These are phyloP conservation scores for Sclerotinia spermophila DNA, from an alignment of 2,329 filamentous ascomycete genomes.

Conservation along the genomic window DNA sequence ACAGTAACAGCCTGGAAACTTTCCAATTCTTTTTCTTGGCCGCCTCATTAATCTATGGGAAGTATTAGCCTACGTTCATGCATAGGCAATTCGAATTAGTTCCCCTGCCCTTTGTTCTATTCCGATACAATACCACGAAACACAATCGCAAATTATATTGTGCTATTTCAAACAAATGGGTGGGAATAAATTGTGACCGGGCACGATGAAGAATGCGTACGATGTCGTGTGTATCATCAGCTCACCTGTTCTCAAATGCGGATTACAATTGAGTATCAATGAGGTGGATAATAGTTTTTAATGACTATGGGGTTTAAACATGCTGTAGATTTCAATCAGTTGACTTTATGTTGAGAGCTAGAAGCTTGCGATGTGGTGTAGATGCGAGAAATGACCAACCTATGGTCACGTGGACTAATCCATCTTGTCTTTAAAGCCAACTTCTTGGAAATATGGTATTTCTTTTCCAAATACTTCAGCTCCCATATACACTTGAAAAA, in stretches of 20 bases:
- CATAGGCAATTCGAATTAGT: too few relatives aligned
- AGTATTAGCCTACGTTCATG: too few relatives aligned
- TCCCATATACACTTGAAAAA: neutral
- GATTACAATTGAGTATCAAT: neutral
- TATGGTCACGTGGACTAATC: neutral
- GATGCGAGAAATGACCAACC: neutral
- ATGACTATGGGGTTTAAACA: neutral
- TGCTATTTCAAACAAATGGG: too few relatives aligned
- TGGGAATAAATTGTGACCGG: neutral
- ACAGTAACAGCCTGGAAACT: too few relatives aligned
- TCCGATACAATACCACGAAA: too few relatives aligned
- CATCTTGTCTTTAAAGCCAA: neutral
- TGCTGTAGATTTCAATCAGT: neutral
- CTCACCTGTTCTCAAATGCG: neutral
- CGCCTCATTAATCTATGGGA: too few relatives aligned
- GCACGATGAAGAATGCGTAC: neutral
- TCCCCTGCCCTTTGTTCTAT: too few relatives aligned
- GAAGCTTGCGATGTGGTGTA: neutral
- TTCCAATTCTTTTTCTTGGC: too few relatives aligned
- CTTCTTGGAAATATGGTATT: neutral
- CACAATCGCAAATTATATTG: too few relatives aligned
- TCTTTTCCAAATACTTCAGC: neutral
- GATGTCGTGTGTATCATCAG: neutral
- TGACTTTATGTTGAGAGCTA: neutral
- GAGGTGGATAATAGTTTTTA: neutral